phyloP scores from a whole-genome alignment of 129 eudicot genomes.

The Helianthus tuberosus region DNA sequence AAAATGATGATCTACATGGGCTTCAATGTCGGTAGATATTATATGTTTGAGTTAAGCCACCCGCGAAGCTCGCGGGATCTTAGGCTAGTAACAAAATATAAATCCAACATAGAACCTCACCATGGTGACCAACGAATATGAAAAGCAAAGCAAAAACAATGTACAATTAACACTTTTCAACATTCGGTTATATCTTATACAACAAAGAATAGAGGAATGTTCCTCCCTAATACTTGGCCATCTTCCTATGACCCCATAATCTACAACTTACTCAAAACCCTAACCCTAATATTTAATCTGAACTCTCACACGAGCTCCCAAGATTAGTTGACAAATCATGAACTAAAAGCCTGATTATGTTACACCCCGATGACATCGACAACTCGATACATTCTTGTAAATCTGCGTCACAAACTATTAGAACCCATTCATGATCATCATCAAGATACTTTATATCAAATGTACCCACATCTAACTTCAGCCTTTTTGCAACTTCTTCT shows the following conservation, averaged over 20 bases:
- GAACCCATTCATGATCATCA: slow-evolving; percentile 89
- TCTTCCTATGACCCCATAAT: slow-evolving; percentile 30
- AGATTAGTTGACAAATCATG: slow-evolving; percentile 68
- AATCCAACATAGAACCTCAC: background rate
- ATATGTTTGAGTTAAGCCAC: too few relatives aligned
- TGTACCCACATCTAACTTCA: slow-evolving; percentile 62
- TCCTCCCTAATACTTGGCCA: slow-evolving; percentile 30
- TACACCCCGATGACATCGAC: slow-evolving; percentile 55
- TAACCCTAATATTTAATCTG: slow-evolving; percentile 50
- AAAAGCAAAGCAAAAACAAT: slow-evolving; percentile 19
- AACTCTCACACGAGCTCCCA: slow-evolving; percentile 88
- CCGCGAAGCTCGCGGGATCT: too few relatives aligned
- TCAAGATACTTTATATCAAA: slow-evolving; percentile 83
- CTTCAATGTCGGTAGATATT: too few relatives aligned
- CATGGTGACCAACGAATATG: background rate
- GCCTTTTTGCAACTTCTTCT: slow-evolving; percentile 85
- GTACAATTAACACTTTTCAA: slow-evolving; percentile 35
- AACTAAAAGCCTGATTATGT: slow-evolving; percentile 65
- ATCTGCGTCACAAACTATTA: slow-evolving; percentile 80
- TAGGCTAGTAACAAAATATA: too few relatives aligned
- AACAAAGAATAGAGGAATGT: slow-evolving; percentile 40
- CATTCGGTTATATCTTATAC: slow-evolving; percentile 30
- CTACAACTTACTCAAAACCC: slow-evolving; percentile 40
- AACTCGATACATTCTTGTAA: slow-evolving; percentile 74
- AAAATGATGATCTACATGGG: too few relatives aligned